Conservation (phyloP, 805 yeast genomes). For the Saturnispora silvae region DNA sequence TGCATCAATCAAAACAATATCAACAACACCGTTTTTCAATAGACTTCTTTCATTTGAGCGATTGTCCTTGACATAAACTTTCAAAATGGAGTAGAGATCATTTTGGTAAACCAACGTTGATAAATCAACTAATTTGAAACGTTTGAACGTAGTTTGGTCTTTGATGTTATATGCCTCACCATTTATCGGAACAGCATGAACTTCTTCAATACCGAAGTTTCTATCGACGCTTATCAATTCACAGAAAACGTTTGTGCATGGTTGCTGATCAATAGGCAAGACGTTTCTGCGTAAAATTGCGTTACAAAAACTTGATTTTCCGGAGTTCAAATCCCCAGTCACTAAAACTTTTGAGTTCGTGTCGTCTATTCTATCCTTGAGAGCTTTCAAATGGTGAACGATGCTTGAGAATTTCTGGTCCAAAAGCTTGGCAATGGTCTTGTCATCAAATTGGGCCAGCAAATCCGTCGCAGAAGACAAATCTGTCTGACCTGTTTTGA, state of each 20-base stretch:
- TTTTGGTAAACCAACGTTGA: slow-evolving; percentile 63
- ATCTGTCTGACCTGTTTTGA: slow-evolving; percentile 38
- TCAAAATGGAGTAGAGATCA: slow-evolving; percentile 61
- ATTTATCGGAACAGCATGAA: slow-evolving; percentile 78
- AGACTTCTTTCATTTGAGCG: slow-evolving; percentile 60
- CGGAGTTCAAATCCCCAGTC: slow-evolving; percentile 95
- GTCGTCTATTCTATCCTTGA: slow-evolving; percentile 80
- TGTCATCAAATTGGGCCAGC: slow-evolving; percentile 50
- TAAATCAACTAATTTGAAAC: slow-evolving; percentile 43
- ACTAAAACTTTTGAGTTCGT: slow-evolving; percentile 88
- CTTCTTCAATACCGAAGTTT: slow-evolving; percentile 72
- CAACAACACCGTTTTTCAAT: slow-evolving; percentile 81
- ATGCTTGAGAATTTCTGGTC: slow-evolving; percentile 59
- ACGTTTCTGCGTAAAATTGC: slow-evolving; percentile 68
- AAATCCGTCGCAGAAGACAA: slow-evolving; percentile 31
- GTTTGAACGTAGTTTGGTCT: slow-evolving; percentile 58
- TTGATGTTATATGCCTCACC: slow-evolving; percentile 38
- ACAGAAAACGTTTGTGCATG: slow-evolving; percentile 92
- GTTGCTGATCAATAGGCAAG: slow-evolving; percentile 94
- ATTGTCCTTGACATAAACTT: slow-evolving; percentile 72
- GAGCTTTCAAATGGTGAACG: slow-evolving; percentile 53
- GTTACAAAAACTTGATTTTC: slow-evolving; percentile 92
- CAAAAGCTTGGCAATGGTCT: slow-evolving; percentile 58
- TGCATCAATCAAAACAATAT: slow-evolving; percentile 88
- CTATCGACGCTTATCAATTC: slow-evolving; percentile 81